Conservation (phyloP, 495 filamentous ascomycete species). For the Trichoderma virens region DNA sequence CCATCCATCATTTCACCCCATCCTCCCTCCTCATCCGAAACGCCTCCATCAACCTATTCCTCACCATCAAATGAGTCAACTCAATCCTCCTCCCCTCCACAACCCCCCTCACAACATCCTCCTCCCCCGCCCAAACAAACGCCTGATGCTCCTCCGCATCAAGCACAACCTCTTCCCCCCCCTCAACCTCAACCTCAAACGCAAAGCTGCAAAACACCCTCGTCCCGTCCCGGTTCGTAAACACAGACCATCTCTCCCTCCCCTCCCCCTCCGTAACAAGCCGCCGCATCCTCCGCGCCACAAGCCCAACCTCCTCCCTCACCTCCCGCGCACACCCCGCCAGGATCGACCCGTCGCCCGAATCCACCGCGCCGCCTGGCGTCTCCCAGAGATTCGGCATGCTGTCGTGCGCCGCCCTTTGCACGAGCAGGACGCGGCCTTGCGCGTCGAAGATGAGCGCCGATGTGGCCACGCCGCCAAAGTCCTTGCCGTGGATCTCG, state of each 20-base stretch:
- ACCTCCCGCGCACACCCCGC: slow-evolving; percentile 43
- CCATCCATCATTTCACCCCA: neutral
- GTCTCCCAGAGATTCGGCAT: slow-evolving; percentile 46
- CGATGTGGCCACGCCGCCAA: slow-evolving; percentile 18
- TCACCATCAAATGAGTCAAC: slow-evolving; percentile 26
- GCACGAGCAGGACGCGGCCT: slow-evolving; percentile 38
- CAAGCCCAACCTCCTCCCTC: slow-evolving; percentile 48
- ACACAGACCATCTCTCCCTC: slow-evolving; percentile 18
- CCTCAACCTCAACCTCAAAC: slow-evolving; percentile 32
- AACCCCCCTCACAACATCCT: slow-evolving; percentile 26
- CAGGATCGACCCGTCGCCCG: slow-evolving; percentile 40
- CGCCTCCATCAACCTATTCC: slow-evolving; percentile 20
- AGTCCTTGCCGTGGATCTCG: slow-evolving; percentile 12
- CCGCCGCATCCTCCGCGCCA: slow-evolving; percentile 26
- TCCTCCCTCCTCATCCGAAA: slow-evolving; percentile 23
- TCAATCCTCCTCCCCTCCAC: slow-evolving; percentile 20
- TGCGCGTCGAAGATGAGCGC: slow-evolving; percentile 31
- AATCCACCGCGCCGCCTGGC: slow-evolving; percentile 48
- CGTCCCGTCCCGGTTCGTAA: slow-evolving; percentile 29
- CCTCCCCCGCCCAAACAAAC: slow-evolving; percentile 37
- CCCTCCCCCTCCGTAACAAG: slow-evolving; percentile 24
- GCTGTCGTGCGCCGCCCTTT: slow-evolving; percentile 43
- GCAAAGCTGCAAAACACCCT: slow-evolving; percentile 26
- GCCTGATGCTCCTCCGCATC: slow-evolving; percentile 37
- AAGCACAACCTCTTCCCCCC: slow-evolving; percentile 22